A percentile compares a stretch with the other conserved stretches of the same genome.
These are phyloP conservation scores for Thalia dealbata DNA, from an alignment of 176 grass and related monocot species.

Conservation along the genomic window DNA sequence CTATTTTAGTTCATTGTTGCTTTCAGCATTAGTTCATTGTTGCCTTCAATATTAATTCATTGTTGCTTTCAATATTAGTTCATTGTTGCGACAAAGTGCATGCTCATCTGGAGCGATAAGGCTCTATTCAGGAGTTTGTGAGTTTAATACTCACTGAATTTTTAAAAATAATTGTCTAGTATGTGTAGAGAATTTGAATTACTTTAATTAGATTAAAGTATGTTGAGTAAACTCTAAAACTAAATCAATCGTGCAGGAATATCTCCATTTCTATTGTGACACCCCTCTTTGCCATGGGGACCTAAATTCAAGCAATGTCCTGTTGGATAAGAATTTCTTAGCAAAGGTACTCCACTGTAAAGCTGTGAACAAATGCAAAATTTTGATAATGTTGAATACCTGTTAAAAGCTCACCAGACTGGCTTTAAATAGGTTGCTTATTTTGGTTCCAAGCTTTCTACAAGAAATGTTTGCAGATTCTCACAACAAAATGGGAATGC, in stretches of 20 bases:
- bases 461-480: constrained; percentile 25
- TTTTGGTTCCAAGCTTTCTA: constrained; percentile 35
- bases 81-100: too few relatives aligned
- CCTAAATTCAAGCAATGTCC: constrained; percentile 78
- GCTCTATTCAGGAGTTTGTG: too few relatives aligned
- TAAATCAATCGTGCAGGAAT: constrained; percentile 54
- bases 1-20: too few relatives aligned
- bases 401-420: constrained; percentile 7
- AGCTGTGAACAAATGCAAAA: constrained; percentile 9
- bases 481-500: constrained; percentile 33
- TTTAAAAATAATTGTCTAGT: too few relatives aligned
- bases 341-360: constrained; percentile 50
- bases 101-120: too few relatives aligned
- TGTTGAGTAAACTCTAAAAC: background rate
- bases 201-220: background rate
- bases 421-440: constrained; percentile 47
- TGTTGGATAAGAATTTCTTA: constrained; percentile 66
- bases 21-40: too few relatives aligned
- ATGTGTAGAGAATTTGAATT: too few relatives aligned
- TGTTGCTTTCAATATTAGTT: too few relatives aligned
- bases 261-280: constrained; percentile 95
- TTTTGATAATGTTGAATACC: constrained; percentile 8
- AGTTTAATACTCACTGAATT: too few relatives aligned
- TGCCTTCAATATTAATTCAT: too few relatives aligned
- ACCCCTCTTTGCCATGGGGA: constrained; percentile 72